These are phyloP conservation scores for Inosperma sp. DNA, from an alignment of 768 basidiomycete genomes.

Conservation along the genomic window DNA sequence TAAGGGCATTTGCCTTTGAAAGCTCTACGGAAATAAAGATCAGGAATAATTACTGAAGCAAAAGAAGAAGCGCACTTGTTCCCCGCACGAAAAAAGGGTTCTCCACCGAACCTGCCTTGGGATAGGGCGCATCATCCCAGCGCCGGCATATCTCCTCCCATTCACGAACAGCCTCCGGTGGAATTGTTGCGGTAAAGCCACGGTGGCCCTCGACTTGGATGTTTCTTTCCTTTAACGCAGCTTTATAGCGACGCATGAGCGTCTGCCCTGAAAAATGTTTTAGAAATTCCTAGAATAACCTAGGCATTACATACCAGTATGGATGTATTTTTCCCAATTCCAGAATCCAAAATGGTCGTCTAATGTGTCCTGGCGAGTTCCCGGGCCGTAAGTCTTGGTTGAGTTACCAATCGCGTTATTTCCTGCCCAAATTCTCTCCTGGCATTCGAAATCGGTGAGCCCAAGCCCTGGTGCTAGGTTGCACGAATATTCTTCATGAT, in stretches of 20 bases:
- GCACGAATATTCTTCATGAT: too few relatives aligned
- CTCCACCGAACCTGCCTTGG: background rate
- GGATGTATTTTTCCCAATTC: too few relatives aligned
- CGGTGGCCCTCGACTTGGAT: slow-evolving; percentile 5
- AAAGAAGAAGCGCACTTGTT: background rate
- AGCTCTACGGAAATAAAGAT: too few relatives aligned
- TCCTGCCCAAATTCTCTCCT: too few relatives aligned
- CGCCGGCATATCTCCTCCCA: slow-evolving; percentile 1
- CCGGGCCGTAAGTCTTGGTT: too few relatives aligned
- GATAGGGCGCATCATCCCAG: slow-evolving; percentile 8
- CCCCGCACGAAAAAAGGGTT: slow-evolving; percentile 1
- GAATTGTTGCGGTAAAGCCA: slow-evolving; percentile 3
- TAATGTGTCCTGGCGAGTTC: too few relatives aligned
- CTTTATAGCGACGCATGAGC: background rate
- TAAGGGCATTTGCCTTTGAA: too few relatives aligned
- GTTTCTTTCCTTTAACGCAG: slow-evolving; percentile 4
- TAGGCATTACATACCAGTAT: slow-evolving; percentile 11
- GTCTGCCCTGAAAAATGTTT: background rate
- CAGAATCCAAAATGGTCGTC: too few relatives aligned
- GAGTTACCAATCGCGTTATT: too few relatives aligned
- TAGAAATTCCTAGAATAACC: background rate
- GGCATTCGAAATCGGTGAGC: too few relatives aligned
- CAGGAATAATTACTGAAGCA: too few relatives aligned
- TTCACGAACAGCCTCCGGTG: background rate
- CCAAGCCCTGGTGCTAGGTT: slow-evolving; percentile 24